These are phyloP conservation scores for Aureoboletus auriporus DNA, from an alignment of 768 basidiomycete genomes.

Conservation along the genomic window DNA sequence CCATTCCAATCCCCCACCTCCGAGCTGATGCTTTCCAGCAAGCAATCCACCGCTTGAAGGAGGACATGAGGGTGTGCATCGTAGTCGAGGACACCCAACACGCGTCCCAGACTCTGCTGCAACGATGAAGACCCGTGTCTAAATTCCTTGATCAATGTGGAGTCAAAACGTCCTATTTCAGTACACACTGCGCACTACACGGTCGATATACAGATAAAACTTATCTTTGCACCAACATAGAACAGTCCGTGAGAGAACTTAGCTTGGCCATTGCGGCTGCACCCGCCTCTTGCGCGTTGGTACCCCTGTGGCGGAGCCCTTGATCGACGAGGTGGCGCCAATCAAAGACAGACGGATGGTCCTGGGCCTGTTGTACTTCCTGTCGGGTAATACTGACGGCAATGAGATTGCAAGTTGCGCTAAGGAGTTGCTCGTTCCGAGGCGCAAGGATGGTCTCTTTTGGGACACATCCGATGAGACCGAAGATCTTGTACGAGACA, in stretches of 20 bases:
- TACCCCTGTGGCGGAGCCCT: conserved; percentile 63
- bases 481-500: conserved; percentile 53
- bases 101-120: conserved; percentile 71
- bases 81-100: conserved; percentile 71
- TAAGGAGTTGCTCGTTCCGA: conserved; percentile 67
- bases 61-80: conserved; percentile 50
- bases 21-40: conserved; percentile 56
- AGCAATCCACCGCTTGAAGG: conserved; percentile 48
- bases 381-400: conserved; percentile 56
- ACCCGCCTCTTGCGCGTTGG: conserved; percentile 70
- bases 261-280: conserved; percentile 65
- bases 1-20: conserved; percentile 38
- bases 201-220: conserved; percentile 33
- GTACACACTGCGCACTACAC: conserved; percentile 11
- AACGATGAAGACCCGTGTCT: conserved; percentile 44
- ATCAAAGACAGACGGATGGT: conserved; percentile 43
- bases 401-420: conserved; percentile 70
- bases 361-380: conserved; percentile 41
- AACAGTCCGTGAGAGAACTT: conserved; percentile 66
- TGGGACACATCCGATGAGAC: conserved; percentile 52
- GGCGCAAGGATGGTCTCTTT: conserved; percentile 56
- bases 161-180: conserved; percentile 14
- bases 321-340: conserved; percentile 72
- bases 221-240: conserved; percentile 66
- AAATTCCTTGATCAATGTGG: conserved; percentile 67